Conservation (phyloP, 495 filamentous ascomycete species). For the Xylaria palmicola region DNA sequence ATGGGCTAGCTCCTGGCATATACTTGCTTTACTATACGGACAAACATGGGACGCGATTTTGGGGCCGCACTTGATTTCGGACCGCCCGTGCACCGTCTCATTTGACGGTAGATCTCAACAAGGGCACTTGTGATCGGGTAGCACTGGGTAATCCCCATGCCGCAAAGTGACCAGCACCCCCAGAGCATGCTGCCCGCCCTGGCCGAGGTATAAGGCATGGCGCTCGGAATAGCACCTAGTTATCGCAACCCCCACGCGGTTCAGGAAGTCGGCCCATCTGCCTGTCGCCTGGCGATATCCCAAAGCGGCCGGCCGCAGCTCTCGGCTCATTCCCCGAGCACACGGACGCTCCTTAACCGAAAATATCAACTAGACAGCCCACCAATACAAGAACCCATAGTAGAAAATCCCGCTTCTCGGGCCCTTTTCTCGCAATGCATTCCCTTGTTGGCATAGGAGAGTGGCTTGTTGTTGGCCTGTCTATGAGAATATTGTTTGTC, state of each 20-base stretch:
- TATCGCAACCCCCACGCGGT: constrained; percentile 4
- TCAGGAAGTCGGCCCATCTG: neutral
- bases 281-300: neutral
- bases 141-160: neutral
- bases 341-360: constrained; percentile 1
- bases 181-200: neutral
- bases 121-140: constrained; percentile 5
- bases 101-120: constrained; percentile 9
- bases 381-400: neutral
- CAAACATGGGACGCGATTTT: neutral
- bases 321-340: constrained; percentile 11
- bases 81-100: constrained; percentile 8
- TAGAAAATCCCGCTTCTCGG: neutral
- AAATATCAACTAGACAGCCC: neutral
- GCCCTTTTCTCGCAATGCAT: neutral
- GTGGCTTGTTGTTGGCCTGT: neutral
- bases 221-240: neutral
- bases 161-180: neutral
- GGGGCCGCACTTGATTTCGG: constrained; percentile 1
- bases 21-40: neutral
- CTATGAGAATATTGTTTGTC: neutral
- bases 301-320: neutral
- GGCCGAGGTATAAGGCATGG: constrained; percentile 4
- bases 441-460: neutral
- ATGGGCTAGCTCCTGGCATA: neutral